Base-by-base conservation (phyloP, 2,329 filamentous ascomycete genomes). In the Hypoxylon sp. region DNA sequence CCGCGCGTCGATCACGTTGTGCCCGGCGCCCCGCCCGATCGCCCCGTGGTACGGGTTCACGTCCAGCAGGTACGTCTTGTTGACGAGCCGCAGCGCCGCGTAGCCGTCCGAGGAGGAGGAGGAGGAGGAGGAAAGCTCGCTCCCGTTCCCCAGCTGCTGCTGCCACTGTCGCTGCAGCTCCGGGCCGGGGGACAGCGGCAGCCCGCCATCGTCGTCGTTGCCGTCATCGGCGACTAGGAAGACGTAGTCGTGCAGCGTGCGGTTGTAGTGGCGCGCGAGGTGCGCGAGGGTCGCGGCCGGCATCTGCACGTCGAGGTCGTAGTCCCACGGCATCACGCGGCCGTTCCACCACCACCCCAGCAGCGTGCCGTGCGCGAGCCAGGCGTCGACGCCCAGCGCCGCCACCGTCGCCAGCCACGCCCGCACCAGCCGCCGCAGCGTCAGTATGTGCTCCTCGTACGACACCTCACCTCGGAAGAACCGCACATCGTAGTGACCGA, bases 311-410 rank as follows among this genome's bases (percentile, higher is more conserved):
- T 96, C 91, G 41, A 95, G 79, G 73, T 96, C 91, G 78, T 87
- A 90, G 73, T 95, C 91, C 90, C 90, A 93, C 0, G 90, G 90
- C 77, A 93, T 85, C 70, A 91, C 86, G 75, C 85, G 76, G 37
- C 79, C 83, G 71, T 92, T 94, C 91, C 91, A 96, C 89, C 90
- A 95, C 91, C 91, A 96, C 10, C 91, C 91, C 18, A 96, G 78
- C 46, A 95, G 77, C 3, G 91, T 92, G 45, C 91, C 91, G 73
- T 96, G 91, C 33, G 91, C 91, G 57, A 96, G 85, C 91, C 91
- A 95, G 0, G 91, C 94, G 75, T 94, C 90, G 60, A 92, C 75
- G 5, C 85, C 83, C 50, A 88, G 79, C 15, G 83, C 78, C 40
- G 79, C 77, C 73, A 90, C 88, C 53, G 84, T 86, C 41, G 81